Conservation (phyloP, 2,329 filamentous ascomycete genomes). For the Botryosphaeria dothidea region DNA sequence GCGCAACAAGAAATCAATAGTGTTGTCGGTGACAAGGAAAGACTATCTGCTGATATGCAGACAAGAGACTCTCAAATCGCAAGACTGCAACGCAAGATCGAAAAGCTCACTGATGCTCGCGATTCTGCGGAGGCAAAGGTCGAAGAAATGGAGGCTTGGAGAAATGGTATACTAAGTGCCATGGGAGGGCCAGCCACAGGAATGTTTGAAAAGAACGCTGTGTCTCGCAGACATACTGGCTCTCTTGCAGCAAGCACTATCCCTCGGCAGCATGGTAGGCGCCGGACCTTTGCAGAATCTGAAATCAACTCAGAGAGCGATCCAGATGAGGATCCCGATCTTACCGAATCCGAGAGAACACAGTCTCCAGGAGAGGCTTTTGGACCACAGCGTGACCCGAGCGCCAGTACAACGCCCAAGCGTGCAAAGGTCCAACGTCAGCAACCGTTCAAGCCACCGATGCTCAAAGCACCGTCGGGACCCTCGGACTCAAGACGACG, state of each 20-base stretch:
- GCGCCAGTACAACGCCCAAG: slow-evolving; percentile 40
- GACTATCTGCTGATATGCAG: neutral
- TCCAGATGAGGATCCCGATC: neutral
- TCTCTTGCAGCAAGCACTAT: neutral
- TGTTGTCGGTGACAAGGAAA: slow-evolving; percentile 21
- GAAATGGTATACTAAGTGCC: slow-evolving; percentile 27
- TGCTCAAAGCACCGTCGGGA: slow-evolving; percentile 19
- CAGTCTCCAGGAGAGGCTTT: neutral
- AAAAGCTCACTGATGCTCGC: slow-evolving; percentile 28
- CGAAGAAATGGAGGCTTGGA: slow-evolving; percentile 28
- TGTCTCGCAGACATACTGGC: neutral
- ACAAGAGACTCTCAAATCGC: neutral
- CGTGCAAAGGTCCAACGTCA: slow-evolving; percentile 36
- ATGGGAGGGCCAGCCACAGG: slow-evolving; percentile 23
- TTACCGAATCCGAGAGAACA: neutral
- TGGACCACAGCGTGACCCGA: neutral
- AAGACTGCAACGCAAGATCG: slow-evolving; percentile 2
- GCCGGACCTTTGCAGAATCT: neutral
- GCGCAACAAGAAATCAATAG: slow-evolving; percentile 25
- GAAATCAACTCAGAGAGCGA: neutral
- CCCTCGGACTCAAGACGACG: neutral
- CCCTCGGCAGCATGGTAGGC: neutral
- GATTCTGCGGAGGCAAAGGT: slow-evolving; percentile 16
- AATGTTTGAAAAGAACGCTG: neutral
- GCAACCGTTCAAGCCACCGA: slow-evolving; percentile 32